Evolutionary conservation across 2,329 filamentous ascomycete genomes (phyloP).

Genomic region (Fusarium fracticaudum): DNA sequence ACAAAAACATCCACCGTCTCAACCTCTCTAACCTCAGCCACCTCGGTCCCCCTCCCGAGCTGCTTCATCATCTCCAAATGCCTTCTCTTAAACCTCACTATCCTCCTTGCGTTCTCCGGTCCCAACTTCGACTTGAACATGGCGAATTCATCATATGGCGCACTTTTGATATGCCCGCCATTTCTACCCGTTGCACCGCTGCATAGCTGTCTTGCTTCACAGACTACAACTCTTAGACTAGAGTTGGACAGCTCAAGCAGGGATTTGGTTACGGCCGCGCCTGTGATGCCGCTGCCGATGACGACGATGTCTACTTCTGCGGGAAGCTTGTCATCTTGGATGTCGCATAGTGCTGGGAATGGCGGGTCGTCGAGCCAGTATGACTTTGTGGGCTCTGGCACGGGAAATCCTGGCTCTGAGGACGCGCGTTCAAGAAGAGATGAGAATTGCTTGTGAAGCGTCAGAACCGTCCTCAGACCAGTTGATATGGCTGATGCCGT

Average conservation of each 20-base stretch:
- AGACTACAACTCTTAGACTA: slow-evolving; percentile 50
- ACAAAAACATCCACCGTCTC: slow-evolving; percentile 59
- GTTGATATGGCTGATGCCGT: slow-evolving; percentile 36
- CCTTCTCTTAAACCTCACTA: slow-evolving; percentile 56
- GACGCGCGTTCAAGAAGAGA: slow-evolving; percentile 45
- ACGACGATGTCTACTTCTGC: slow-evolving; percentile 58
- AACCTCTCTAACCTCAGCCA: slow-evolving; percentile 55
- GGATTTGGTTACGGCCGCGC: slow-evolving; percentile 45
- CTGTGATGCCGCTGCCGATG: slow-evolving; percentile 66
- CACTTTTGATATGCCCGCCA: slow-evolving; percentile 61
- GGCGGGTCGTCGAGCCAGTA: slow-evolving; percentile 59
- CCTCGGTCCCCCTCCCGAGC: slow-evolving; percentile 49
- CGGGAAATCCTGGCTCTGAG: slow-evolving; percentile 52
- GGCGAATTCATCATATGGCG: slow-evolving; percentile 55
- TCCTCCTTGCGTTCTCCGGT: slow-evolving; percentile 49
- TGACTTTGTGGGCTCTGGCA: slow-evolving; percentile 52
- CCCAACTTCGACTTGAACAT: slow-evolving; percentile 46
- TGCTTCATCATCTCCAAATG: slow-evolving; percentile 53
- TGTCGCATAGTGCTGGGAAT: slow-evolving; percentile 52
- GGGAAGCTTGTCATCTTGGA: slow-evolving; percentile 46
- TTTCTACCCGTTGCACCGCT: slow-evolving; percentile 65
- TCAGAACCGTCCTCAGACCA: slow-evolving; percentile 39
- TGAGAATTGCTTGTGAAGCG: slow-evolving; percentile 42
- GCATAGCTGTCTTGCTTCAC: slow-evolving; percentile 61
- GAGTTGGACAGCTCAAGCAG: slow-evolving; percentile 40